Percentiles rank a stretch among this genome's conserved stretches.
Conservation (phyloP, 2,329 filamentous ascomycete species). For the Xylariales sp. region DNA sequence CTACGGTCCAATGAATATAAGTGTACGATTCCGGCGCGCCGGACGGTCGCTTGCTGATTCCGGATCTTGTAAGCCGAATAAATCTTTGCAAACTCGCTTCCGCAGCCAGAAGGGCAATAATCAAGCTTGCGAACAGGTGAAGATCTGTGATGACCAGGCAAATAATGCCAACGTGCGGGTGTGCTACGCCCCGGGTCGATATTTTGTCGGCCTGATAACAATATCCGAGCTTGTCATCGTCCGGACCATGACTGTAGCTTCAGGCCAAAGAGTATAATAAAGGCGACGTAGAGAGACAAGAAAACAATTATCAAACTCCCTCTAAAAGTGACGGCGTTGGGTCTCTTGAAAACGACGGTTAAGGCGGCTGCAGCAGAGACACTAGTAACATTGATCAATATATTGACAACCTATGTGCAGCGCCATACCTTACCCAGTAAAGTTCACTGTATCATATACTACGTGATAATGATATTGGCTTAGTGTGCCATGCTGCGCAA, state of each 20-base stretch:
- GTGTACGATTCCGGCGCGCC: background rate
- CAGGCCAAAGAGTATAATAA: constrained; percentile 6
- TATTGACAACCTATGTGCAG: background rate
- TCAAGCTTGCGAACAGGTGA: background rate
- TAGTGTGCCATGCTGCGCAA: background rate
- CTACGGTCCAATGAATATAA: no score
- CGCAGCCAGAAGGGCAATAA: background rate
- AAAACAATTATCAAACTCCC: background rate
- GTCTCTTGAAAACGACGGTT: background rate
- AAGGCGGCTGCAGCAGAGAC: background rate
- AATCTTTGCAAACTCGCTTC: background rate
- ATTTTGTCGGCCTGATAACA: constrained; percentile 2
- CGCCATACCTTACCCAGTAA: constrained; percentile 6
- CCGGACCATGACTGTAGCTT: constrained; percentile 13
- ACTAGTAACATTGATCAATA: background rate
- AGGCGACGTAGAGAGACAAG: background rate
- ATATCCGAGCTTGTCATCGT: background rate
- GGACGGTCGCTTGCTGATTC: background rate
- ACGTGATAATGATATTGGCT: constrained; percentile 15
- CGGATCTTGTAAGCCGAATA: background rate
- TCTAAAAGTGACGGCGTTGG: background rate
- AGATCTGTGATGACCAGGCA: background rate
- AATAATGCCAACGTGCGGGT: background rate
- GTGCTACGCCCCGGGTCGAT: background rate
- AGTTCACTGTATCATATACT: constrained; percentile 13